phyloP scores from a whole-genome alignment of 2,329 filamentous ascomycete species.

The Claviceps capensis region DNA sequence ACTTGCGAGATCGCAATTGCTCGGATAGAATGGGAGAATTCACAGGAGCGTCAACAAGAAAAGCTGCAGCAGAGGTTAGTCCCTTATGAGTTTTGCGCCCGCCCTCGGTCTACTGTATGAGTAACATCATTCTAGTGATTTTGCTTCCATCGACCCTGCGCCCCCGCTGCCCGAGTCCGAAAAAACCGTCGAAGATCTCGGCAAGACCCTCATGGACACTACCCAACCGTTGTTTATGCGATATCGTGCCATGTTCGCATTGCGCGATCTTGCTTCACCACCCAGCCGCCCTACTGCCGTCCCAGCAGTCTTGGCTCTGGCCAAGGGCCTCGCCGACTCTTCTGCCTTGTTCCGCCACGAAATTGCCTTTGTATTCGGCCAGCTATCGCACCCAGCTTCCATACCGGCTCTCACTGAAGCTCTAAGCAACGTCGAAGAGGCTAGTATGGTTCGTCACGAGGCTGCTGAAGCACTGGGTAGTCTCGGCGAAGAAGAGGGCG shows the following conservation, averaged over 20 bases:
- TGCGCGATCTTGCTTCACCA: constrained; percentile 87
- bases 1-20: constrained; percentile 96
- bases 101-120: background rate
- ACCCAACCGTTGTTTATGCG: constrained; percentile 72
- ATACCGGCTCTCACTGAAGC: constrained; percentile 76
- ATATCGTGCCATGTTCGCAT: constrained; percentile 95
- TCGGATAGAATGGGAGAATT: constrained; percentile 86
- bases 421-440: constrained; percentile 67
- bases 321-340: constrained; percentile 69
- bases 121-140: constrained; percentile 49
- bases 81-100: constrained; percentile 1
- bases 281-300: constrained; percentile 81
- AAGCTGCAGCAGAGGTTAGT: constrained; percentile 67
- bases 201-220: constrained; percentile 65
- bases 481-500: constrained; percentile 82
- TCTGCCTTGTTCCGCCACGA: constrained; percentile 95
- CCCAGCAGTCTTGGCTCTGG: constrained; percentile 74
- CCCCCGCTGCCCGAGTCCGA: constrained; percentile 67
- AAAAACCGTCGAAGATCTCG: constrained; percentile 59
- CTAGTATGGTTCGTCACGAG: constrained; percentile 94
- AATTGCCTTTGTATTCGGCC: constrained; percentile 95
- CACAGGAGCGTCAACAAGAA: constrained; percentile 55
- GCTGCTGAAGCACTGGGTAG: constrained; percentile 92
- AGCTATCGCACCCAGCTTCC: constrained; percentile 89
- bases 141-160: constrained; percentile 88